Evolutionary conservation across 805 yeast genomes (phyloP).

Genomic region (Danielia oregonensis): DNA sequence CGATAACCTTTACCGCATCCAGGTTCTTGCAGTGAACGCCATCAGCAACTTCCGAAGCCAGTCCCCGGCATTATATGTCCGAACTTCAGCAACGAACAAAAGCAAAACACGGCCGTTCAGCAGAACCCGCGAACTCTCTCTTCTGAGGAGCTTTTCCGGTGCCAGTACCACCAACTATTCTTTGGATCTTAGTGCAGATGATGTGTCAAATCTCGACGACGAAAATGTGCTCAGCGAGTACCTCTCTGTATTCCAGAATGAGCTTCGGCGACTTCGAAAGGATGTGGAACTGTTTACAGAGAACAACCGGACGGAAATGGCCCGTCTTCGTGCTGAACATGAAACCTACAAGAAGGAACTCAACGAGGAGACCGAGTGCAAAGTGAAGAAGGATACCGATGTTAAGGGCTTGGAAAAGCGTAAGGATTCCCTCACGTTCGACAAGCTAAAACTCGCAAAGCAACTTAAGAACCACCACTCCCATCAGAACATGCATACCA

Average conservation of each 20-base stretch:
- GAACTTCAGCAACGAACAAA: conserved; percentile 16
- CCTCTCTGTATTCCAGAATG: conserved; percentile 7
- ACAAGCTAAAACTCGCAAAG: conserved; percentile 26
- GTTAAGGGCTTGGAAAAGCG: conserved; percentile 29
- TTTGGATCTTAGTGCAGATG: not conserved
- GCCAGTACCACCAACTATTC: not conserved
- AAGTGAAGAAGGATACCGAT: conserved; percentile 25
- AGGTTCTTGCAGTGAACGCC: conserved; percentile 34
- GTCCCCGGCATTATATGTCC: conserved; percentile 30
- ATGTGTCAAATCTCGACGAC: conserved; percentile 1
- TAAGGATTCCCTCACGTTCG: conserved; percentile 31
- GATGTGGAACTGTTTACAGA: conserved; percentile 4
- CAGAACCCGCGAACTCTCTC: not conserved
- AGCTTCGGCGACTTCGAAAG: conserved; percentile 4
- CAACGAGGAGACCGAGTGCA: conserved; percentile 31
- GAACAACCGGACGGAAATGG: conserved; percentile 11
- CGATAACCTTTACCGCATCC: conserved; percentile 29
- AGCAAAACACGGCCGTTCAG: not conserved
- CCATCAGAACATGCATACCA: conserved; percentile 5
- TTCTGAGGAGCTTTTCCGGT: not conserved
- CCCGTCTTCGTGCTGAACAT: conserved; percentile 3
- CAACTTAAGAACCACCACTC: conserved; percentile 17
- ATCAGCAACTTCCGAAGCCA: conserved; percentile 33
- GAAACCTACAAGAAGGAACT: conserved; percentile 31
- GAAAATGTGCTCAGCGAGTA: conserved; percentile 3